Evolutionary conservation across 2,329 filamentous ascomycete genomes (phyloP), one percentile per base, ranked within the genome.

Genomic region (Epicoccum nigrum): DNA sequence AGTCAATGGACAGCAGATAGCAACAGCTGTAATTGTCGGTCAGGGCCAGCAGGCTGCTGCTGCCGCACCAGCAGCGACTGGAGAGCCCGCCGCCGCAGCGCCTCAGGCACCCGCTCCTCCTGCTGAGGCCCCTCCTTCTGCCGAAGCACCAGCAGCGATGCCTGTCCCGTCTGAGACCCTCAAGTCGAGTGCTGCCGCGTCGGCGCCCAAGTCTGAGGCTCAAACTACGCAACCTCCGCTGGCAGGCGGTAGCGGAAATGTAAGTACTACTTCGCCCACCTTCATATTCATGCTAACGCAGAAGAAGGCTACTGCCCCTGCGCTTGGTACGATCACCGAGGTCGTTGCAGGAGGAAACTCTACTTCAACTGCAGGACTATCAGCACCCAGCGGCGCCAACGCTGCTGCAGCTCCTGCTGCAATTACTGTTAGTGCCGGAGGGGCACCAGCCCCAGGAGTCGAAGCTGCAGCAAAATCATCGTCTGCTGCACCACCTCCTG

Each of bases 381-480:
- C 47, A 3, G 17, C 34, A 35, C 28, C 27, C 15, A 31, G 11
- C n/a, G 13, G 27, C 19, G 49, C 49, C 19, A 52, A 43, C 33
- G 51, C 40, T 27, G 42, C 54, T 35, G 56, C 56, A 20, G 52
- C 59, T 1, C 54, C 55, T 38, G 51, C 58, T 7, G 46, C 60
- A 23, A 56, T 62, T 6, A 59, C 48, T 15, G 47, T 59, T 16
- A 49, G 58, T 8, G 61, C 55, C 25, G 61, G 59, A 42, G 55
- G 50, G 16, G 19, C 35, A 20, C 34, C 46, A 44, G 50, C 42
- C 23, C 53, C 46, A 41, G 52, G 49, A 27, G 47, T 33, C 12
- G 48, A 51, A 45, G 55, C 51, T 12, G 58, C 44, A 20, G 50
- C 43, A 20, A 16, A 43, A 23, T 23, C 50, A 8, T 42, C 56